These are phyloP conservation scores for Candida boleticola DNA, from an alignment of 805 yeast species.

Conservation along the genomic window DNA sequence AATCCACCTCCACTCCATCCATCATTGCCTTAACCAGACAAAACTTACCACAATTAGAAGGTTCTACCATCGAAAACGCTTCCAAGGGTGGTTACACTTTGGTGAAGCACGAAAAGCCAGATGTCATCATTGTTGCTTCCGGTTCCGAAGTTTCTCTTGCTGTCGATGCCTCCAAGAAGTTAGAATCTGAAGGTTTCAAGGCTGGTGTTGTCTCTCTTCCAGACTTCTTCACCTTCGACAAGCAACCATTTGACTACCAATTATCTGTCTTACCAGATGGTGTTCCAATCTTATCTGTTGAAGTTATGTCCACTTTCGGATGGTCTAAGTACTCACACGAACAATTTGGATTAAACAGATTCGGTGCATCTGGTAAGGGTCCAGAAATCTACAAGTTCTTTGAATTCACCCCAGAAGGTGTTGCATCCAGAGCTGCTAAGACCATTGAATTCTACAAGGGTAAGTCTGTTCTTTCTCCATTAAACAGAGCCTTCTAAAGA, in stretches of 20 bases:
- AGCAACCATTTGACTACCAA: conserved; percentile 77
- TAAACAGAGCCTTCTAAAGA: conserved; percentile 69
- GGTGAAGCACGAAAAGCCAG: conserved; percentile 52
- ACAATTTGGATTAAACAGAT: conserved; percentile 92
- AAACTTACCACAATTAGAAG: conserved; percentile 89
- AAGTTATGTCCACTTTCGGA: conserved; percentile 86
- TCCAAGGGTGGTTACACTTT: conserved; percentile 91
- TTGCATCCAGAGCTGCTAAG: conserved; percentile 81
- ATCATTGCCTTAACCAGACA: conserved; percentile 81
- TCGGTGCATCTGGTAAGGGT: conserved; percentile 96
- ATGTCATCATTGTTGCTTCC: conserved; percentile 78
- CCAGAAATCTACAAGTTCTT: conserved; percentile 77
- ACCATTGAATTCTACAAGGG: conserved; percentile 84
- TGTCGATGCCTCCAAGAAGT: conserved; percentile 76
- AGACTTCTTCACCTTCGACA: conserved; percentile 86
- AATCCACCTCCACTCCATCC: conserved; percentile 64
- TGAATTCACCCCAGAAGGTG: conserved; percentile 90
- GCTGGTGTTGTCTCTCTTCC: conserved; percentile 90
- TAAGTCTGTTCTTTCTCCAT: conserved; percentile 66
- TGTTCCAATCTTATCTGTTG: conserved; percentile 88
- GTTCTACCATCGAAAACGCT: conserved; percentile 89
- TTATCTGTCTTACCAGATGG: conserved; percentile 92
- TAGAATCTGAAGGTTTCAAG: conserved; percentile 63
- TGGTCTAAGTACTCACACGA: conserved; percentile 96
- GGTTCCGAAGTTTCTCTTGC: conserved; percentile 92